Evolutionary conservation across 2,329 filamentous ascomycete species (phyloP).

Genomic region (Camptophora hylomeconis): DNA sequence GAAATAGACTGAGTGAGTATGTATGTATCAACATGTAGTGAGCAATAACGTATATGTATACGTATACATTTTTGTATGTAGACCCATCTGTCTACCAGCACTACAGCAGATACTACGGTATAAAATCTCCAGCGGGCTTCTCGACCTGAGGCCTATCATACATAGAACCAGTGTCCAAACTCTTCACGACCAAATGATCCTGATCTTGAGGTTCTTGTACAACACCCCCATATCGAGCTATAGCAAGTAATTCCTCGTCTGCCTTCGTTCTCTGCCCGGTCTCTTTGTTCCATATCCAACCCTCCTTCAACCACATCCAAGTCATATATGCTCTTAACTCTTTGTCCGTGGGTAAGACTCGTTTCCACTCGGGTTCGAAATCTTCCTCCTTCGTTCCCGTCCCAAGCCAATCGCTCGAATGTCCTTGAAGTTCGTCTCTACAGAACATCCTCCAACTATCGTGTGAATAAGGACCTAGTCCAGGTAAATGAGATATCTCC

Average conservation of each 20-base stretch:
- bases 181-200: conserved; percentile 1
- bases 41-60: no score
- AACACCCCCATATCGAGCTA: conserved; percentile 27
- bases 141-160: conserved; percentile 9
- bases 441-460: conserved; percentile 94
- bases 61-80: no score
- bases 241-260: conserved; percentile 25
- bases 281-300: conserved; percentile 64
- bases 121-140: conserved; percentile 12
- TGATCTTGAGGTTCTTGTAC: conserved; percentile 21
- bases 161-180: conserved; percentile 3
- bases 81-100: no score
- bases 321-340: conserved; percentile 74
- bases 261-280: conserved; percentile 44
- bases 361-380: conserved; percentile 84
- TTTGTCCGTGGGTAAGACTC: conserved; percentile 65
- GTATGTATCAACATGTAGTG: no score
- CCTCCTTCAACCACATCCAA: conserved; percentile 87
- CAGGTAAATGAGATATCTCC: conserved; percentile 77
- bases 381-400: conserved; percentile 26
- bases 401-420: conserved; percentile 55
- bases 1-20: no score
- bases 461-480: conserved; percentile 63
- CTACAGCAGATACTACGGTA: no score
- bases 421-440: conserved; percentile 58